phyloP scores from a whole-genome alignment of 441 rosid genomes.

The Populus hybrid region DNA sequence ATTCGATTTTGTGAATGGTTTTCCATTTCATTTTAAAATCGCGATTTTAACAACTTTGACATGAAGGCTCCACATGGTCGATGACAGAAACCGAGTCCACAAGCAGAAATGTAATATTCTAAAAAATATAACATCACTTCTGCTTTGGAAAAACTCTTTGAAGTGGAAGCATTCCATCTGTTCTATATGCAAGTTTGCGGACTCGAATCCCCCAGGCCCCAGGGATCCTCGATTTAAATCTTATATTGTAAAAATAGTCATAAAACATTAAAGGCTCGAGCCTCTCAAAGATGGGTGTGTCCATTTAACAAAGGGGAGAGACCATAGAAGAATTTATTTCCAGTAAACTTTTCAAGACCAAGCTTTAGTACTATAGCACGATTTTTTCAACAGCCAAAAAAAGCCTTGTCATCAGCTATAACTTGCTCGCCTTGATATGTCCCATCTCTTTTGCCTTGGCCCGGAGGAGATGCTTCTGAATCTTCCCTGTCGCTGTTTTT shows the following conservation, averaged over 20 bases:
- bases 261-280: neutral
- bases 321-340: neutral
- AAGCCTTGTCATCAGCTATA: constrained; percentile 21
- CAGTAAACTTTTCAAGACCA: neutral
- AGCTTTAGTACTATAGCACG: neutral
- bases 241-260: neutral
- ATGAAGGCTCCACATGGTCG: too few relatives aligned
- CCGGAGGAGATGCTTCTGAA: constrained; percentile 77
- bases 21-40: too few relatives aligned
- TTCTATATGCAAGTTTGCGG: too few relatives aligned
- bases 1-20: too few relatives aligned
- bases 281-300: neutral
- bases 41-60: too few relatives aligned
- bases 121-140: too few relatives aligned
- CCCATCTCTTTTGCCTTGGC: constrained; percentile 80
- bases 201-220: neutral
- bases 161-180: too few relatives aligned
- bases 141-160: too few relatives aligned
- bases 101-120: too few relatives aligned
- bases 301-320: neutral
- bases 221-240: neutral
- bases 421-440: constrained; percentile 55
- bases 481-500: constrained; percentile 88
- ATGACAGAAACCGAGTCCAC: too few relatives aligned
- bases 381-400: neutral